Evolutionary conservation across 2,329 filamentous ascomycete genomes (phyloP), one percentile per base, ranked within the genome.

Genomic region (Diaporthe citrichinensis): DNA sequence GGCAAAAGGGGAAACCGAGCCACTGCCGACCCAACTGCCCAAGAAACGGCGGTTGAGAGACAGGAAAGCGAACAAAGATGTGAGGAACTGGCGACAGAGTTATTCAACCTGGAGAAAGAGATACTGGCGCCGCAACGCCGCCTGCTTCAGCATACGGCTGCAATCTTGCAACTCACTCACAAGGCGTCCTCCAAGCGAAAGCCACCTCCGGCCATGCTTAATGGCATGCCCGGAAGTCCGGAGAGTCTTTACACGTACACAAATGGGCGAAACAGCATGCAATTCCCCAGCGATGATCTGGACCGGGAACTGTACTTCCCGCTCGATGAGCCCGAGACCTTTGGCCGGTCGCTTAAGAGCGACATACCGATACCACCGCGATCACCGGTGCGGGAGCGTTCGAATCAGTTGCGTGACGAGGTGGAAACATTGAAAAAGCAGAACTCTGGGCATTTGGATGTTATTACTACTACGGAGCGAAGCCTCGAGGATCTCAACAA

Each of bases 121-220:
- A 87, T 93, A 76, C 92, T 95, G 85, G 90, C 93, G 75, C 90
- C 94, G 12, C 94, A 97, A 80, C 91, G 90, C 79, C 91, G 92
- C 77, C 86, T 99, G 59, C 86, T 98, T 69, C 92, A 96, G 83
- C 97, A 99, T 83, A 98, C 96, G 0, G 96, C 97, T 20, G 96
- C 95, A 59, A 94, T 99, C 53, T 86, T 99, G 72, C 95, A 98
- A 82, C 90, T 98, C 83, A 97, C 96, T 12, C 96, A 98, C 84
- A 94, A 93, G 79, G 92, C 91, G 0, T 88, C 93, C n/a, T 87
- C 88, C 75, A 93, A 91, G 80, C 91, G 90, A 78, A 86, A 86
- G 72, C 80, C 85, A 4, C 83, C 86, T 10, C 85, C 87, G 69
- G 84, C 83, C 46, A 81, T 85, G 9, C 81, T 87, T 55, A 90